These are phyloP conservation scores for Plenodomus tracheiphilus DNA, from an alignment of 2,329 filamentous ascomycete genomes.

Conservation along the genomic window DNA sequence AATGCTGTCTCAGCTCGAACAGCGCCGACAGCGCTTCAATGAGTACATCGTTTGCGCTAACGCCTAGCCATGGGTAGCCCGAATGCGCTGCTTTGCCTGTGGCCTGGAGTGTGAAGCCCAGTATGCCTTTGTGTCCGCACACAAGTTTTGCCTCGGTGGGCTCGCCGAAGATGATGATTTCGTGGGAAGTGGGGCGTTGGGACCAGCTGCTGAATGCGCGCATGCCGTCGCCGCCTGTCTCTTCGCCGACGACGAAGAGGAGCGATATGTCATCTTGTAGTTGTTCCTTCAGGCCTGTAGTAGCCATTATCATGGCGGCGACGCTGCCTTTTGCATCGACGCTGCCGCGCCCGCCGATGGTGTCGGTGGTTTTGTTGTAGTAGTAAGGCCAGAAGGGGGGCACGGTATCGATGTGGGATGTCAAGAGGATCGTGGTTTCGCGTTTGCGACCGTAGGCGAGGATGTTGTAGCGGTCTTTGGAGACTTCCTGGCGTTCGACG, in stretches of 20 bases:
- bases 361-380: conserved; percentile 51
- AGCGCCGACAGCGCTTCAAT: conserved; percentile 71
- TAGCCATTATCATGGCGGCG: conserved; percentile 73
- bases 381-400: conserved; percentile 72
- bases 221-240: conserved; percentile 83
- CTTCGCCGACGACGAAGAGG: conserved; percentile 78
- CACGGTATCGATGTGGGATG: conserved; percentile 79
- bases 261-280: conserved; percentile 53
- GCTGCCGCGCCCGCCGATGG: conserved; percentile 72
- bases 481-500: conserved; percentile 62
- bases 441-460: conserved; percentile 64
- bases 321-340: conserved; percentile 65
- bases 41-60: conserved; percentile 81
- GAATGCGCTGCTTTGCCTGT: conserved; percentile 82
- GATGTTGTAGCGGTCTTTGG: conserved; percentile 69
- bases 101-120: conserved; percentile 68
- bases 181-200: conserved; percentile 49
- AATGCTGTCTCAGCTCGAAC: conserved; percentile 56
- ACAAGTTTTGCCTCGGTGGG: conserved; percentile 88
- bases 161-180: conserved; percentile 86
- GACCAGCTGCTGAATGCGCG: conserved; percentile 44
- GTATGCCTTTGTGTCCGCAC: conserved; percentile 86
- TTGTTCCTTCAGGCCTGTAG: conserved; percentile 55
- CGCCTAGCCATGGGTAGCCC: conserved; percentile 88
- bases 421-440: conserved; percentile 65